Base-by-base conservation (phyloP, 805 yeast genomes). In the Yamadazyma endophytica region DNA sequence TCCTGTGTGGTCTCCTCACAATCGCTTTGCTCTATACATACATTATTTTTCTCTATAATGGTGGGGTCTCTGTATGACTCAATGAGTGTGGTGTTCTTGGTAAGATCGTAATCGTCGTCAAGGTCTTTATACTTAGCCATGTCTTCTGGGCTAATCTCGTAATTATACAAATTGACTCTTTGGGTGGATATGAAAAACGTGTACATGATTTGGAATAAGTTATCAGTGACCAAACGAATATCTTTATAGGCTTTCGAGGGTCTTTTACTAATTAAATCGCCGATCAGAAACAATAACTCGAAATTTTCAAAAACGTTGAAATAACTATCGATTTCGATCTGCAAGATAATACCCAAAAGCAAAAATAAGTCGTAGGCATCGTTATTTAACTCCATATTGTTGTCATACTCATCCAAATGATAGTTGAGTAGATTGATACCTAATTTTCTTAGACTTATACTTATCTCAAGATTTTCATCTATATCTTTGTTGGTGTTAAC, bases 151-250 rank as follows among this genome's bases (percentile, higher is more conserved):
- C 52, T 45, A 17, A 74, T 64, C 15, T 60, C 44, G 44, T 73
- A 75, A 42, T 71, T 69, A 37, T 63, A 60, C 9, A 60, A 43
- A 43, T 70, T 75, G 23, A 75, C 66, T 1, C 70, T 57, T 24
- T 73, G 71, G 2, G 79, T 72, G 9, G 77, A 64, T 36, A 56
- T 64, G 44, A 56, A 74, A 32, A 11, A 63, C 43, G 37, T 54
- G 45, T 18, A 46, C 47, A 26, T 46, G 44, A 31, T 36, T 6
- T 24, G 15, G 22, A 39, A 39, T 28, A 39, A 29, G 4, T 31
- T 33, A 24, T 24, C 14, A 6, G 28, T 15, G 1, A 31, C 29
- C n/a, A 29, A 13, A 13, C 26, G 29, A 9, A 11, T 20, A 22
- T 24, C 30, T 20, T 13, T 16, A 4, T 21, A 21, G 16, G 17